These are phyloP conservation scores for Lanmaoa rubissima DNA, from an alignment of 768 basidiomycete genomes.

Conservation along the genomic window DNA sequence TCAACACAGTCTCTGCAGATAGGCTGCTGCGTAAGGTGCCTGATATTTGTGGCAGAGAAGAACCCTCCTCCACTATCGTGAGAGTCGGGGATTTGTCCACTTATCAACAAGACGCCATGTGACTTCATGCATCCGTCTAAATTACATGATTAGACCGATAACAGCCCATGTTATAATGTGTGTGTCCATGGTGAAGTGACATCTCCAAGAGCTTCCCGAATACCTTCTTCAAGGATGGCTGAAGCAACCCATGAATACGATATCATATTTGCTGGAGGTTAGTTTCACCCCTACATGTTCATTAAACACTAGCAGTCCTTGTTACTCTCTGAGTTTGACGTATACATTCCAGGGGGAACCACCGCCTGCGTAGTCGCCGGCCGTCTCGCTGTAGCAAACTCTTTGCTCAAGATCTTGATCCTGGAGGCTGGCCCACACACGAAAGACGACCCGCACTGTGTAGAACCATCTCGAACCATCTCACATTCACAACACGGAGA, in stretches of 20 bases:
- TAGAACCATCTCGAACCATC: conserved; percentile 23
- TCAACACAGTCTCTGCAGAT: no score
- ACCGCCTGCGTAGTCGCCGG: conserved; percentile 35
- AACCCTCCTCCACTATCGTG: no score
- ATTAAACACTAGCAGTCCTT: neutral
- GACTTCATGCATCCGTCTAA: neutral
- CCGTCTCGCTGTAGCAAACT: conserved; percentile 27
- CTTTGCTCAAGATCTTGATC: conserved; percentile 24
- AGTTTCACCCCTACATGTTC: neutral
- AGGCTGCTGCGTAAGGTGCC: no score
- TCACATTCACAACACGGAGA: conserved; percentile 15
- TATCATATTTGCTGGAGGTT: conserved; percentile 60
- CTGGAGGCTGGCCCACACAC: conserved; percentile 31
- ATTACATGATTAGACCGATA: conserved; percentile 9
- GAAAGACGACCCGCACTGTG: conserved; percentile 20
- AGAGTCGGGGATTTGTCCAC: no score
- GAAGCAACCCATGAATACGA: conserved; percentile 33
- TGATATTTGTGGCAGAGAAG: no score
- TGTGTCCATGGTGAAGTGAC: neutral
- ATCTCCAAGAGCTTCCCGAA: neutral
- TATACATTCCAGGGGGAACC: conserved; percentile 31
- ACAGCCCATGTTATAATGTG: neutral
- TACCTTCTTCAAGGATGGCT: conserved; percentile 7
- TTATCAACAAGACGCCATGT: no score
- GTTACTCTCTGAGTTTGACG: neutral